These are phyloP conservation scores for Hymenotorrendiella dingleyae DNA, from an alignment of 2,329 filamentous ascomycete genomes.

Conservation along the genomic window DNA sequence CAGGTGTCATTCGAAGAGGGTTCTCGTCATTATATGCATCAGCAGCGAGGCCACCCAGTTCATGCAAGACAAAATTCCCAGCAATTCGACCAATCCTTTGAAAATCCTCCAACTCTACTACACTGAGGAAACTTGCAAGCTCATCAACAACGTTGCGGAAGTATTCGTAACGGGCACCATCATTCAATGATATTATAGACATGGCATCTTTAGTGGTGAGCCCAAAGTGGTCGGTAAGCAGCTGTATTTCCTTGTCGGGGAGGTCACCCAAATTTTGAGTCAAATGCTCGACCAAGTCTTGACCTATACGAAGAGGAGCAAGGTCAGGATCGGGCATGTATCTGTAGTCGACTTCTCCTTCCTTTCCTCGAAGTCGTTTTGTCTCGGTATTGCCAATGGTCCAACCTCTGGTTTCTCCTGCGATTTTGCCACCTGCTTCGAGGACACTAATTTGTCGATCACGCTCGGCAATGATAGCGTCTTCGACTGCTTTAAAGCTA, in stretches of 20 bases:
- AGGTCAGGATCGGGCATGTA: slow-evolving; percentile 98
- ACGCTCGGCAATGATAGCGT: slow-evolving; percentile 86
- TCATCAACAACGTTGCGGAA: slow-evolving; percentile 61
- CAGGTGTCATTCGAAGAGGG: slow-evolving; percentile 18
- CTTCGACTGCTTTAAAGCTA: slow-evolving; percentile 91
- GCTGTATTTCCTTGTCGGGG: slow-evolving; percentile 64
- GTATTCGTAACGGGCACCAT: slow-evolving; percentile 75
- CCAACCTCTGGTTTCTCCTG: slow-evolving; percentile 91
- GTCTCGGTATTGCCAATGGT: slow-evolving; percentile 79
- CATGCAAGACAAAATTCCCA: slow-evolving; percentile 67
- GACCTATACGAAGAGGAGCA: slow-evolving; percentile 67
- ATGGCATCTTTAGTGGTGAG: slow-evolving; percentile 78
- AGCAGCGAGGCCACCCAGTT: slow-evolving; percentile 62
- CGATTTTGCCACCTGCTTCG: slow-evolving; percentile 65
- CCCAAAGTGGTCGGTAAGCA: slow-evolving; percentile 56
- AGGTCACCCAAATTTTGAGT: slow-evolving; percentile 57
- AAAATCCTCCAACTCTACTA: background rate
- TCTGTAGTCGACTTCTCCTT: slow-evolving; percentile 93
- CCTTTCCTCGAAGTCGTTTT: slow-evolving; percentile 77
- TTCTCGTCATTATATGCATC: slow-evolving; percentile 31
- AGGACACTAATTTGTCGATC: slow-evolving; percentile 80
- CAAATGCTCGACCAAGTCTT: slow-evolving; percentile 62
- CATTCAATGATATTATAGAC: slow-evolving; percentile 70
- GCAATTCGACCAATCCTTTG: slow-evolving; percentile 40
- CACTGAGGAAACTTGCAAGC: slow-evolving; percentile 7